Base-by-base conservation (phyloP, 2,329 filamentous ascomycete species). In the Emmonsia crescens region DNA sequence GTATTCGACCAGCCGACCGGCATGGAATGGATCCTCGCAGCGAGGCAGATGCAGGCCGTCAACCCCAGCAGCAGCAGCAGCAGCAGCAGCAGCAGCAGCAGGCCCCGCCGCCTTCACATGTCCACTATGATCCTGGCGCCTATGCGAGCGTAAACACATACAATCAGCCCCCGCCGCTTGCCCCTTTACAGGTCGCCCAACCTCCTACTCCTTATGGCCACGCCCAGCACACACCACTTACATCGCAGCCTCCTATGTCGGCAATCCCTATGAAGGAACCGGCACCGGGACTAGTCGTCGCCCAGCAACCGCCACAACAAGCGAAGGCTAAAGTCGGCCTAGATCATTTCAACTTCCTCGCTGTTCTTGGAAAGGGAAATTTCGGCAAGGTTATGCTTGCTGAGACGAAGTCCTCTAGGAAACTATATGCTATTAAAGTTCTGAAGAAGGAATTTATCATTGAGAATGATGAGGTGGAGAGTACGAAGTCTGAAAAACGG, bases 371-470 rank as follows among this genome's bases (percentile, higher is more conserved):
- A 72, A 99, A 99, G 78, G 94, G 94, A 79, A 99, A 99, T 78
- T 99, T 99, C 73, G 94, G 94, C 75, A 99, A 99, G 78, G 94
- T 99, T 77, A 99, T 99, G 94, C 80, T 99, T 75, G 94, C 94
- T 1, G 95, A 99, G 78, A 96, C 94, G 1, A 99, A 99, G 81
- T 86, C 86, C 61, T 86, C 89, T 10, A 90, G 92, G 75, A 89
- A 93, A 74, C 81, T 99, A 8, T 99, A 97, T 74, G 94, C 94
- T 62, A 99, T 99, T 76, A 99, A 99, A 78, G 94, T 99, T 44
- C 79, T 99, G 68, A 99, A 99, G 83, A 99, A 99, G 79, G 94
- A 99, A 75, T 99, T 99, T 75, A 99, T 99, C 72, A 99, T 99
- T 65, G 95, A 99, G 74, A 96, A 99, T 67, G 94, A 99, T 72